A percentile compares a stretch with the other conserved stretches of the same genome.
Conservation (phyloP, 305 asterid species). For the Solanum hybrid region DNA sequence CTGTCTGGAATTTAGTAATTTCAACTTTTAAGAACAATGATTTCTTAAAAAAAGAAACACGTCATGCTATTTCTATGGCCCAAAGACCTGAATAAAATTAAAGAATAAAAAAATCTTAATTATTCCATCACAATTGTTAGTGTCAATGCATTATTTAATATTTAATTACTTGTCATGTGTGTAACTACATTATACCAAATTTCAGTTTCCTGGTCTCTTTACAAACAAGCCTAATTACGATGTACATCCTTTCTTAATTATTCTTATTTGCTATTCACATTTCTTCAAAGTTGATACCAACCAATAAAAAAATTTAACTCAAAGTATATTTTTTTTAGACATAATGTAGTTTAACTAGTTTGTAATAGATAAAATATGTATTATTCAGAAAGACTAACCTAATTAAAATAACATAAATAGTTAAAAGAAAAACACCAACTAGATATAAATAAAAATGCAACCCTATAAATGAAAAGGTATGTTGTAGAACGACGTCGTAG, state of each 20-base stretch:
- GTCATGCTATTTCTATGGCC: not conserved
- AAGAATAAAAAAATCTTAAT: not conserved
- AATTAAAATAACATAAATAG: not conserved
- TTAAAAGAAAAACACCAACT: not conserved
- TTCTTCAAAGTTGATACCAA: not conserved
- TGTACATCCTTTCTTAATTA: not conserved
- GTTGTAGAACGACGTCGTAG: conserved; percentile 11
- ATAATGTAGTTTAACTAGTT: not conserved
- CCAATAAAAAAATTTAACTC: not conserved
- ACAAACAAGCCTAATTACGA: not conserved
- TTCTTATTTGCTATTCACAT: not conserved
- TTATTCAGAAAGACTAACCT: not conserved
- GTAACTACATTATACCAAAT: not conserved
- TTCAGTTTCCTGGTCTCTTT: not conserved
- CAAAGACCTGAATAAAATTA: not conserved
- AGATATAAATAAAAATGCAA: not conserved
- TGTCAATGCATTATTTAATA: not conserved
- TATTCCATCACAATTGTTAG: not conserved
- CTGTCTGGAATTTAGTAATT: not conserved
- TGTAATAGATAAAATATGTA: not conserved
- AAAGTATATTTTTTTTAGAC: not conserved
- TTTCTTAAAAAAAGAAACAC: not conserved
- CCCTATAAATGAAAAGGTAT: not conserved
- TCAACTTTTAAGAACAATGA: not conserved
- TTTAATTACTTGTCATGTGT: not conserved